These are phyloP conservation scores for Leptographium flavum DNA, from an alignment of 2,329 filamentous ascomycete genomes.

Conservation along the genomic window DNA sequence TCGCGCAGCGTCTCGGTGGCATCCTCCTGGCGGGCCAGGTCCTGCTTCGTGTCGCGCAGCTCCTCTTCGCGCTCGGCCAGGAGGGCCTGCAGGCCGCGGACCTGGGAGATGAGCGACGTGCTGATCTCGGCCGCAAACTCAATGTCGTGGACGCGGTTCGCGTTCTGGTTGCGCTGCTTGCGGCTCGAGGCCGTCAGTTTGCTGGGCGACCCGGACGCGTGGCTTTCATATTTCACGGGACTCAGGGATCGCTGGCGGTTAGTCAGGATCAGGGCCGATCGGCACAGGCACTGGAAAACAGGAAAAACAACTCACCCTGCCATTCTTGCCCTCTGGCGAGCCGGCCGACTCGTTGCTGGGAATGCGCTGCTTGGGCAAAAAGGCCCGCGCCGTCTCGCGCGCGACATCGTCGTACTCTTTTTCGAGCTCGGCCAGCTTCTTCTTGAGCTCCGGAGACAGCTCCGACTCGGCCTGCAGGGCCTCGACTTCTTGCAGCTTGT, in stretches of 20 bases:
- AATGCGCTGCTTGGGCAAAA: slow-evolving; percentile 71
- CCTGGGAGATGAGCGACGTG: slow-evolving; percentile 83
- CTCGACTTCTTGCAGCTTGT: slow-evolving; percentile 74
- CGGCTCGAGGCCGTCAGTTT: slow-evolving; percentile 80
- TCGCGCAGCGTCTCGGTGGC: slow-evolving; percentile 70
- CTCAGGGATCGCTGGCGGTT: slow-evolving; percentile 57
- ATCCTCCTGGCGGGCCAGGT: slow-evolving; percentile 67
- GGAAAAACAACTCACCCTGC: slow-evolving; percentile 29
- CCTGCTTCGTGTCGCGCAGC: slow-evolving; percentile 57
- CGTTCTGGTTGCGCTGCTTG: slow-evolving; percentile 79
- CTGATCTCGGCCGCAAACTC: slow-evolving; percentile 98
- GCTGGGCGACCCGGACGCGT: slow-evolving; percentile 72
- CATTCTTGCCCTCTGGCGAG: slow-evolving; percentile 37
- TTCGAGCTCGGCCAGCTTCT: slow-evolving; percentile 75
- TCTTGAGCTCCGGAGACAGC: slow-evolving; percentile 67
- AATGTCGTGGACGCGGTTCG: slow-evolving; percentile 83
- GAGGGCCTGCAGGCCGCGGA: slow-evolving; percentile 75
- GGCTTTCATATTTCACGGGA: slow-evolving; percentile 67
- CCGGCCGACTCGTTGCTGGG: slow-evolving; percentile 50
- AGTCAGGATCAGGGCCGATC: no score
- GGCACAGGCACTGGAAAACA: background rate
- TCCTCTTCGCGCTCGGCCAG: slow-evolving; percentile 80
- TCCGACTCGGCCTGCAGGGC: slow-evolving; percentile 61
- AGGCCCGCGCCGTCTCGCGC: slow-evolving; percentile 74
- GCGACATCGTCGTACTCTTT: slow-evolving; percentile 92